Conservation (phyloP, 1,284 basidiomycete genomes). For the Moesziomyces parantarcticus region DNA sequence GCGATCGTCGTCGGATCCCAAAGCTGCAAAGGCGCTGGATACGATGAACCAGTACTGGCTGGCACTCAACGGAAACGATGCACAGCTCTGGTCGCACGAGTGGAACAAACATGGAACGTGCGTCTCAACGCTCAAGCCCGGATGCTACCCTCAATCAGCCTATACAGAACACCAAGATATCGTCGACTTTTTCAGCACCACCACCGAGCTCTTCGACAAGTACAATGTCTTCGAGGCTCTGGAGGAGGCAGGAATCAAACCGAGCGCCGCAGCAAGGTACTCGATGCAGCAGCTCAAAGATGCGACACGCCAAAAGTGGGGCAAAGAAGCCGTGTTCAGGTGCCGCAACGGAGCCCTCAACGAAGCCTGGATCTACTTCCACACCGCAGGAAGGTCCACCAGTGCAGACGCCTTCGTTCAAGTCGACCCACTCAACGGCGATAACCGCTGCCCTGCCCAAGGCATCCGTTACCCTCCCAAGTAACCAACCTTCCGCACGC, state of each 20-base stretch:
- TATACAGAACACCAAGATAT: slow-evolving; percentile 34
- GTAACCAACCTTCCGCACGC: too few species aligned
- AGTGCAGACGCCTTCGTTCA: slow-evolving; percentile 23
- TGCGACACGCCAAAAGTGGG: slow-evolving; percentile 20
- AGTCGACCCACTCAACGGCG: slow-evolving; percentile 23
- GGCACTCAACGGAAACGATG: slow-evolving; percentile 44
- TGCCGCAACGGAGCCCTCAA: slow-evolving; percentile 39
- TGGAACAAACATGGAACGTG: slow-evolving; percentile 54
- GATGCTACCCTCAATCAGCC: slow-evolving; percentile 28
- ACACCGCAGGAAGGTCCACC: slow-evolving; percentile 33
- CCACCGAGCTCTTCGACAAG: slow-evolving; percentile 26
- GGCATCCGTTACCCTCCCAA: slow-evolving; percentile 48
- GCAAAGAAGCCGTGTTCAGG: slow-evolving; percentile 30
- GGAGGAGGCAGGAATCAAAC: slow-evolving; percentile 24
- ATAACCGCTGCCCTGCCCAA: slow-evolving; percentile 35
- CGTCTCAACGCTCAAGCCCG: slow-evolving; percentile 43
- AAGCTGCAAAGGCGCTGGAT: slow-evolving; percentile 23
- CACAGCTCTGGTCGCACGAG: slow-evolving; percentile 45
- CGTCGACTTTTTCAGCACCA: slow-evolving; percentile 51
- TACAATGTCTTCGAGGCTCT: slow-evolving; percentile 41
- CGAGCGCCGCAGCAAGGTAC: slow-evolving; percentile 21
- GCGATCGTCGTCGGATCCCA: slow-evolving; percentile 6
- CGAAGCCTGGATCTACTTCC: slow-evolving; percentile 47
- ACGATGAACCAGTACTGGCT: slow-evolving; percentile 57
- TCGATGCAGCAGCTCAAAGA: slow-evolving; percentile 24